Base-by-base conservation (phyloP, 73 alveolate species). In the Symbiodinium natans region DNA sequence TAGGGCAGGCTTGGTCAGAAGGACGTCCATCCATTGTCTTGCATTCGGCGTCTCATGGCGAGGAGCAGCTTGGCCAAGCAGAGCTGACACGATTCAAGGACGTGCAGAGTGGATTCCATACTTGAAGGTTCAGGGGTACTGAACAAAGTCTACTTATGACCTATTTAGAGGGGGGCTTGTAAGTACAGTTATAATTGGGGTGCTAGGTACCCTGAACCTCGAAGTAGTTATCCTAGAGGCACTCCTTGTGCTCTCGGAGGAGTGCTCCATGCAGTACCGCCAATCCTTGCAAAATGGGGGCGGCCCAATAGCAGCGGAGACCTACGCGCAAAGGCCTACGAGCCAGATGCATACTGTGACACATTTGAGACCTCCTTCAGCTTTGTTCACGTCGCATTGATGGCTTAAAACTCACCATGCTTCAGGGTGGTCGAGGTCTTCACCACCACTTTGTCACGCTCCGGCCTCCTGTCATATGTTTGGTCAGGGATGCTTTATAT, bases 231-330 rank as follows among this genome's bases (percentile, higher is more conserved):
- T 21, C 31, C 75, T 56, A 56, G 27, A 21, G 75, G 1, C 75
- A 56, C 75, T 29, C 27, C 0, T 52, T 10, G 71, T 10, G 71
- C 19, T 52, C 31, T 11, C n/a, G 40, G 39, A 90, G 96, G 96
- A 90, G 48, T 90, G 48, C 38, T 90, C 96, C 86, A 90, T 71
- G 96, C 96, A 90, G 52, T 90, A 90, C n/a, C 96, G 96, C 75
- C n/a, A 41, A 38, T 39, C 75, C 48, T 82, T 90, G 13, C 96
- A 41, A 15, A 88, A 90, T n/a, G 94, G 83, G 8, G 83, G 25
- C 27, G 54, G 27, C 2, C 86, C 36, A 59, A 13, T 25, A 10
- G 96, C 96, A 25, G 96, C 96, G 52, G 86, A 84, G 75, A 90
- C 96, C 52, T 90, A 90, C n/a, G 96, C 96, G 9, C 77, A 90